Conservation (phyloP, 441 rosid genomes). For the Macaranga tanarius region DNA sequence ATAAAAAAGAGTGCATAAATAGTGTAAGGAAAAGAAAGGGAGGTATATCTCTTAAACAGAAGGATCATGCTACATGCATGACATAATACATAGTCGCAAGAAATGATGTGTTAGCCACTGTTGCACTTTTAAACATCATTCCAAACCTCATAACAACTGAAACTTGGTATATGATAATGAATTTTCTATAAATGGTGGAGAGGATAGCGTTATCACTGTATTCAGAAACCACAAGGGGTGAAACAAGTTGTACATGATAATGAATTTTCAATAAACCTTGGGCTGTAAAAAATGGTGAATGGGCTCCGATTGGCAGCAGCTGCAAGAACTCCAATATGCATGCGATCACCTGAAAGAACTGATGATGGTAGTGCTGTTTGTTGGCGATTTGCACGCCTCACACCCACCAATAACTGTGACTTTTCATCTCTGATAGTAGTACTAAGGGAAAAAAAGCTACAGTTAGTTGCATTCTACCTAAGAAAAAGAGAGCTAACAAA, state of each 20-base stretch:
- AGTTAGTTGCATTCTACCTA: neutral
- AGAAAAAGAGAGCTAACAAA: no score
- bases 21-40: no score
- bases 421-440: constrained; percentile 66
- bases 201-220: constrained; percentile 14
- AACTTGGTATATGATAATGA: no score
- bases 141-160: no score
- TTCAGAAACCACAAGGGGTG: neutral
- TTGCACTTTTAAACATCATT: no score
- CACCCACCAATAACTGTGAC: constrained; percentile 92
- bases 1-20: no score
- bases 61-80: no score
- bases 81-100: no score
- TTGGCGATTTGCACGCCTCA: constrained; percentile 87
- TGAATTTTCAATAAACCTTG: constrained; percentile 51
- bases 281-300: constrained; percentile 89
- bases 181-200: constrained; percentile 36
- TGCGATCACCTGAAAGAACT: constrained; percentile 89
- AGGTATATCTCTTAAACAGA: no score
- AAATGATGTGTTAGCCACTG: no score
- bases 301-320: constrained; percentile 84
- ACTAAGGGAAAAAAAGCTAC: neutral
- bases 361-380: constrained; percentile 86
- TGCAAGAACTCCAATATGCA: constrained; percentile 99
- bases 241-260: neutral